Evolutionary conservation across 768 basidiomycete species (phyloP).

Genomic region (Termitomyces sp.): DNA sequence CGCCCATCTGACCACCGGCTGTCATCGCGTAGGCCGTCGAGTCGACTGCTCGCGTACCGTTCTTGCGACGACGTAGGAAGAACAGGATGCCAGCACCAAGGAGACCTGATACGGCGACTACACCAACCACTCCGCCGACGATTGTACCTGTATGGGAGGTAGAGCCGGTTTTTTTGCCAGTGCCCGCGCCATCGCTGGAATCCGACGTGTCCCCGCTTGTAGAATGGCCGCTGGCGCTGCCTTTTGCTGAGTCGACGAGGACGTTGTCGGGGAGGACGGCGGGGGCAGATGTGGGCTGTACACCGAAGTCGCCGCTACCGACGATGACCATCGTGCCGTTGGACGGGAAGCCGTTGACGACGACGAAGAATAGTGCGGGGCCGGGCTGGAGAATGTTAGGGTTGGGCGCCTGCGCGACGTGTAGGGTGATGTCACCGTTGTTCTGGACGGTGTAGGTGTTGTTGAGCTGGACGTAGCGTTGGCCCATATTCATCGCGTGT

Average conservation of each 20-base stretch:
- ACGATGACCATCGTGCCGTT: constrained; percentile 75
- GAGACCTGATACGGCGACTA: neutral
- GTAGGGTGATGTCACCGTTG: constrained; percentile 75
- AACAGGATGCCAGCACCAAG: neutral
- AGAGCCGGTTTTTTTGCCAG: neutral
- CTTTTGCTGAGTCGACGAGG: constrained; percentile 22
- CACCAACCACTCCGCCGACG: constrained; percentile 8
- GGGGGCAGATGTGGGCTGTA: constrained; percentile 50
- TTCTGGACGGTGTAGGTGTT: constrained; percentile 78
- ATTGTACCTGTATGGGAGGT: neutral
- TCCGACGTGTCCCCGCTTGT: neutral
- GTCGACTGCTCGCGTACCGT: neutral
- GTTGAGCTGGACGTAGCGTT: constrained; percentile 78
- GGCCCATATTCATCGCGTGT: constrained; percentile 87
- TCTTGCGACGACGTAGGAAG: constrained; percentile 40
- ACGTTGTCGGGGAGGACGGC: constrained; percentile 49
- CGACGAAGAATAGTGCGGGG: constrained; percentile 80
- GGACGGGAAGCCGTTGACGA: constrained; percentile 80
- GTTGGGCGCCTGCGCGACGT: constrained; percentile 82
- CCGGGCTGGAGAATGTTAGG: constrained; percentile 88
- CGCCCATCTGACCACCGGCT: constrained; percentile 24
- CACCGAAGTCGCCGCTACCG: constrained; percentile 75
- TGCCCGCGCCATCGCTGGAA: neutral
- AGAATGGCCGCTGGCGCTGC: neutral
- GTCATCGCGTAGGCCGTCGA: constrained; percentile 14